Base-by-base conservation (phyloP, 768 basidiomycete genomes). In the Leccinum variicolor region DNA sequence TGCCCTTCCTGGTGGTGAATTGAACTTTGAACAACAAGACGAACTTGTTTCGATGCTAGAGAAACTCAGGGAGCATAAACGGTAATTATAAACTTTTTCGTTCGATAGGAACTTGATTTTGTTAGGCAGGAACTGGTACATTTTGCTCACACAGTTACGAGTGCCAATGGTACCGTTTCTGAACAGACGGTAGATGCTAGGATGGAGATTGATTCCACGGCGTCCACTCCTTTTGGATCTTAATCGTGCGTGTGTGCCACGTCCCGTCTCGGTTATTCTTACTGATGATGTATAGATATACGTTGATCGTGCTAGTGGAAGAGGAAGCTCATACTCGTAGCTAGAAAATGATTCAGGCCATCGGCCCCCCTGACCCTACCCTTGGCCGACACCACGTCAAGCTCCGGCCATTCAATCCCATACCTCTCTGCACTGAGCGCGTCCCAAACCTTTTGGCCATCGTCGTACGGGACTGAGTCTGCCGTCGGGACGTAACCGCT, bases 161-260 rank as follows among this genome's bases (percentile, higher is more conserved):
- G 65, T 14, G 73, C n/a, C 4, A n/a, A 78, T 29, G 69, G 73
- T 8, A 62, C 69, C 4, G 34, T 64, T 25, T 64, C 62, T 14
- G 47, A 64, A n/a, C 67, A 67, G 6, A 58, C 60, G 3, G 62
- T 59, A 13, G 73, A 77, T 23, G 47, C 64, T 5, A 79, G 76
- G 59, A 87, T 88, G 81, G 88, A 89, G 62, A 71, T 90, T 39
- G 88, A 90, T 66, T 90, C 88, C 14, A 85, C 83, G 56, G 88
- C 88, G 26, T 89, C 88, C 4, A 90, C 88, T 4, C 88, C 88
- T 11, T 75, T 67, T 78, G 58, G 46, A 55, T 71, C 76, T 19
- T 76, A 72, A 52, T 15, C 3, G 33, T 14, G 33, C 39, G 39
- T 43, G 41, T 11, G 41, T 43, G 19, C 19, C 6, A 33, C 31